Evolutionary conservation across 805 yeast species (phyloP).

Genomic region (Scheffersomyces stipitis): DNA sequence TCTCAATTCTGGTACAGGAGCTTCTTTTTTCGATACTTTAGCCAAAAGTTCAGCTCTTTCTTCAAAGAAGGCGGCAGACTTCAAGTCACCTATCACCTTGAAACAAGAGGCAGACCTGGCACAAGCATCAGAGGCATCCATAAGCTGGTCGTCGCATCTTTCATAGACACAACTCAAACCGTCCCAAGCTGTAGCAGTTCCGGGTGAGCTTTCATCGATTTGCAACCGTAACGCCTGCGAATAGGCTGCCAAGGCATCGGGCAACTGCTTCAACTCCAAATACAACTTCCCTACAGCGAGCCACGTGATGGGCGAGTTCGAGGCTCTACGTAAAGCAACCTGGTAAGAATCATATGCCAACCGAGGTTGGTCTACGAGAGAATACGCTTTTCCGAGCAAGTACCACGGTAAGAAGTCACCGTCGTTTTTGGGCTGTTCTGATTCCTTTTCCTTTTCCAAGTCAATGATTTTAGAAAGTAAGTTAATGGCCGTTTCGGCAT

Average conservation of each 20-base stretch:
- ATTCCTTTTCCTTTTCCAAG: conserved; percentile 17
- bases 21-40: conserved; percentile 43
- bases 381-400: conserved; percentile 53
- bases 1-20: conserved; percentile 44
- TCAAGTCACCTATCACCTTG: conserved; percentile 45
- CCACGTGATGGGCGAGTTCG: conserved; percentile 62
- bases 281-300: conserved; percentile 63
- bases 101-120: conserved; percentile 50
- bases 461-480: conserved; percentile 33
- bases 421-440: conserved; percentile 12
- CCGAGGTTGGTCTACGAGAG: conserved; percentile 45
- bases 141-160: conserved; percentile 58
- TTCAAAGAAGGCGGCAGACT: conserved; percentile 42
- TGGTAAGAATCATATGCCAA: conserved; percentile 57
- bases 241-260: conserved; percentile 67
- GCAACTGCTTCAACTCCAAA: conserved; percentile 55
- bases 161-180: conserved; percentile 63
- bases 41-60: conserved; percentile 43
- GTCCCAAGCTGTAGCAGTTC: conserved; percentile 63
- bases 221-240: conserved; percentile 61
- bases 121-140: conserved; percentile 63
- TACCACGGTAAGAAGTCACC: conserved; percentile 62
- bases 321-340: conserved; percentile 52
- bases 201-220: conserved; percentile 45
- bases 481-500: conserved; percentile 36